phyloP scores from a whole-genome alignment of 768 basidiomycete genomes.

The Grammothele lineata region DNA sequence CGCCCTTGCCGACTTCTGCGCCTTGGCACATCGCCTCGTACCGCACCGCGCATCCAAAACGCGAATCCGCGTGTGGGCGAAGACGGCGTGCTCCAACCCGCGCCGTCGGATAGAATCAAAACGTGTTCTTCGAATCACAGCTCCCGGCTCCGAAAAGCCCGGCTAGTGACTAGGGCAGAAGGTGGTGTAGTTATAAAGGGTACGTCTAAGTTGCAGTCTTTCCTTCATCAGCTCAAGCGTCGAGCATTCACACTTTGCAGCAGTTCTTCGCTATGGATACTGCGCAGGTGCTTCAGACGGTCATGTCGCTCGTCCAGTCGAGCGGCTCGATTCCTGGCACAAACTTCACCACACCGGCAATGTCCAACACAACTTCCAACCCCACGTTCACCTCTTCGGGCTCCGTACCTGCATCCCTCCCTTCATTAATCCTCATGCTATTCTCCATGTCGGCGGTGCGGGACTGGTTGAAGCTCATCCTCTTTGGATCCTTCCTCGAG shows the following conservation, averaged over 20 bases:
- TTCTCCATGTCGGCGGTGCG: slow-evolving; percentile 51
- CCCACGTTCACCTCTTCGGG: slow-evolving; percentile 9
- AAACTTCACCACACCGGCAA: slow-evolving; percentile 8
- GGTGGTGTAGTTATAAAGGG: too few species aligned
- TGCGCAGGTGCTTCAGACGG: slow-evolving; percentile 9
- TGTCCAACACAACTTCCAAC: background rate
- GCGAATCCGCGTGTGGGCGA: too few species aligned
- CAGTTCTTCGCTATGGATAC: slow-evolving; percentile 12
- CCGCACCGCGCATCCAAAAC: too few species aligned
- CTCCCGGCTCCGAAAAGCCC: too few species aligned
- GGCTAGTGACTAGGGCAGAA: background rate
- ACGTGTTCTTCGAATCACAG: too few species aligned
- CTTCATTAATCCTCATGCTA: slow-evolving; percentile 35
- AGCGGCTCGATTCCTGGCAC: slow-evolving; percentile 7
- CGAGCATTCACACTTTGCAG: too few species aligned
- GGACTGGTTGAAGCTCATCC: slow-evolving; percentile 62
- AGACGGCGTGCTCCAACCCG: too few species aligned
- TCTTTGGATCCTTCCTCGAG: slow-evolving; percentile 61
- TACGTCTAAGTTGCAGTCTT: background rate
- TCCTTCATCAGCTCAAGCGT: background rate
- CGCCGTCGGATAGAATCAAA: too few species aligned
- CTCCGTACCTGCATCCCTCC: slow-evolving; percentile 6
- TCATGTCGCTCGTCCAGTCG: slow-evolving; percentile 9
- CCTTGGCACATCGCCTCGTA: too few species aligned
- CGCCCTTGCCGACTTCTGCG: too few species aligned